Conservation (phyloP, 257 asterid genomes). For the Salvia rosmarinus region DNA sequence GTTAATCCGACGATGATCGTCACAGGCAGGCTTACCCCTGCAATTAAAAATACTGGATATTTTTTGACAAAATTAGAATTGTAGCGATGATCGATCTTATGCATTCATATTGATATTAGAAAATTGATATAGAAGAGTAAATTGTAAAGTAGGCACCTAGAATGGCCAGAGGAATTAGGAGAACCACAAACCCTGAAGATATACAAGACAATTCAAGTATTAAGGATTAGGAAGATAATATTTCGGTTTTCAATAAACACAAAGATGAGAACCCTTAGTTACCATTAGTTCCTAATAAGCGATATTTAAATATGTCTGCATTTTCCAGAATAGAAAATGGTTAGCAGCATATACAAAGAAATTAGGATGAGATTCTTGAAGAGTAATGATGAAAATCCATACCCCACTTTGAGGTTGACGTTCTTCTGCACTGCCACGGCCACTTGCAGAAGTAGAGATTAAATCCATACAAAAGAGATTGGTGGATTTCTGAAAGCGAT, state of each 20-base stretch:
- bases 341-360: too few relatives aligned
- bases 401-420: not conserved
- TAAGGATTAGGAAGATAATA: not conserved
- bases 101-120: too few relatives aligned
- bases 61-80: not conserved
- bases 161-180: slow-evolving; percentile 1
- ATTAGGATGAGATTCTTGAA: not conserved
- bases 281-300: not conserved
- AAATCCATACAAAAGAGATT: too few relatives aligned
- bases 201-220: not conserved
- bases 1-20: not conserved
- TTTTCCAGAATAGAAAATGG: not conserved
- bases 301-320: not conserved
- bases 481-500: too few relatives aligned
- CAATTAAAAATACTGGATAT: not conserved
- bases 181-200: not conserved
- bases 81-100: not conserved
- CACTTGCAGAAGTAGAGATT: too few relatives aligned
- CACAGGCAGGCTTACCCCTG: not conserved
- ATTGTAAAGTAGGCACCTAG: not conserved
- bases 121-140: not conserved
- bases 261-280: too few relatives aligned
- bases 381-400: not conserved
- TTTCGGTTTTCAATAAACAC: too few relatives aligned
- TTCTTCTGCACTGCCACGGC: not conserved